These are phyloP conservation scores for Metarhizium humberi DNA, from an alignment of 2,329 filamentous ascomycete species.

Conservation along the genomic window DNA sequence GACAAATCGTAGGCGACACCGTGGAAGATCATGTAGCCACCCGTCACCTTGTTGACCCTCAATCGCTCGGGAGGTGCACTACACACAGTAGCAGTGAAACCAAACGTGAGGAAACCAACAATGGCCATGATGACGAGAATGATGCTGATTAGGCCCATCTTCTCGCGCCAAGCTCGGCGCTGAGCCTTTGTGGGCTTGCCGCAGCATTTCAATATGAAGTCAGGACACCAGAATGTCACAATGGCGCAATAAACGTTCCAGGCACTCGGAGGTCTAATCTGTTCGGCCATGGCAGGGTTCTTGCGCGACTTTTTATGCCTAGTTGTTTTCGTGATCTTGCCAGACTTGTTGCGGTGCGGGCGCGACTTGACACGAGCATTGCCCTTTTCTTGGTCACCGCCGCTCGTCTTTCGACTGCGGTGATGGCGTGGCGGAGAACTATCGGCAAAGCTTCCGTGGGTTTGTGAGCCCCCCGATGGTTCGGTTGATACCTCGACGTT, in stretches of 20 bases:
- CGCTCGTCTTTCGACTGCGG: constrained; percentile 23
- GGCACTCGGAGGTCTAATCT: constrained; percentile 68
- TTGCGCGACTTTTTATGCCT: constrained; percentile 29
- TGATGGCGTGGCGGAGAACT: constrained; percentile 28
- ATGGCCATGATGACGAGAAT: constrained; percentile 80
- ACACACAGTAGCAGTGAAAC: constrained; percentile 86
- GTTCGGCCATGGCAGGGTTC: constrained; percentile 47
- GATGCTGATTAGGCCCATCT: constrained; percentile 93
- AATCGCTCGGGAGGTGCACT: constrained; percentile 61
- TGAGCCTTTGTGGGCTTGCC: constrained; percentile 80
- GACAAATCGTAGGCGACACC: constrained; percentile 81
- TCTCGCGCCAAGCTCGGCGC: constrained; percentile 91
- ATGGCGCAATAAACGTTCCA: constrained; percentile 96
- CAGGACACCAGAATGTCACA: constrained; percentile 89
- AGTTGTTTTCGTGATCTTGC: constrained; percentile 44
- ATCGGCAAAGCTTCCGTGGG: constrained; percentile 36
- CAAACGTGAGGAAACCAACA: constrained; percentile 94
- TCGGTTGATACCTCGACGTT: constrained; percentile 59
- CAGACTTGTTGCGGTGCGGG: constrained; percentile 37
- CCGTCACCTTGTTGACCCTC: constrained; percentile 70
- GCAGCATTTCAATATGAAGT: constrained; percentile 75
- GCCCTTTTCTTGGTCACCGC: constrained; percentile 24
- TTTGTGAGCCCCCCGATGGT: constrained; percentile 34
- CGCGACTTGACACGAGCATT: constrained; percentile 16
- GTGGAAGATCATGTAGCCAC: constrained; percentile 92